Evolutionary conservation across 768 basidiomycete genomes (phyloP), one percentile per base, ranked within the genome.

Genomic region (Leccinum barrowsii): DNA sequence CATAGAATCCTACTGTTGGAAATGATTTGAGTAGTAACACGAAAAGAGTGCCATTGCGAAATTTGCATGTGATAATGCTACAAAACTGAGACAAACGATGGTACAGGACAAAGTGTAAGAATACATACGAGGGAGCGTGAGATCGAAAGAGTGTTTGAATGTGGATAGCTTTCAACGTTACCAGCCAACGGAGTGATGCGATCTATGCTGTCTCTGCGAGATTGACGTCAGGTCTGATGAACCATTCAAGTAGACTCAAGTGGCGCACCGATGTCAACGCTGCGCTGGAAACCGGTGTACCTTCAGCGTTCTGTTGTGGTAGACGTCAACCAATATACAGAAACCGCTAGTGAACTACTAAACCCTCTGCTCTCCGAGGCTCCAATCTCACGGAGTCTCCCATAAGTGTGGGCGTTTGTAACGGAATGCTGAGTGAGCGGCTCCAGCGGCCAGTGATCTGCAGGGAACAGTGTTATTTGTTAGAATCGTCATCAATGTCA

Each of bases 401-500:
- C 1, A 26, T 22, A 26, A 28, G 13, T 2, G 51, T n/a, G 13
- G 32, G 5, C 1, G 15, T 15, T 21, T 61, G 65, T 30, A 67
- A 47, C 7, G 55, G 59, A 22, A 63, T 34, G 6, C 3, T 59
- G 17, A 52, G 35, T 26, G 61, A 46, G 4, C 21, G 24, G 24
- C 24, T 24, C 24, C 24, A 24, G 24, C 24, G 24, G 24, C 24
- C 24, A 24, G 24, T 37, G 35, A 37, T 17, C 35, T 17, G 35
- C 35, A 17, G 35, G 35, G 35, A 37, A n/a, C 21, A 52, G 12
- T 8, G 52, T 19, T 42, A 6, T 59, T 56, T 26, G 57, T 52
- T 7, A 70, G 69, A 65, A 73, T 72, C 3, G 62, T 65, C 8
- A 66, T 57, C 51, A 63, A 60, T 19, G 17, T 57, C 64, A 54